Conservation (phyloP, 345 rosid genomes). For the Lenwebbia sp. region DNA sequence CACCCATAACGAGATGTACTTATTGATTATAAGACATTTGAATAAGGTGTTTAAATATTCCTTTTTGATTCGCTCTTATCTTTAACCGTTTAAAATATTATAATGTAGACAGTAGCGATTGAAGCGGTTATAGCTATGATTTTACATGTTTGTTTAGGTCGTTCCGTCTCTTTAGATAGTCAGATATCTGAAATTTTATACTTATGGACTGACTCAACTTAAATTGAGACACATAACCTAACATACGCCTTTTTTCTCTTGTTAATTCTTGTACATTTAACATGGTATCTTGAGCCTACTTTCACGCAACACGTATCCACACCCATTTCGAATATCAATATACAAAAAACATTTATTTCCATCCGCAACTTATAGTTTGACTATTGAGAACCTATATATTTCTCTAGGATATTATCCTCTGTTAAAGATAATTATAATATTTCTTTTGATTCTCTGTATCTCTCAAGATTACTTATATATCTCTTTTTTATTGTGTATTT, state of each 20-base stretch:
- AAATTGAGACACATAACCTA: neutral
- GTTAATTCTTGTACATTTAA: neutral
- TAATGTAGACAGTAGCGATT: accelerated
- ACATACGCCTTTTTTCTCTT: neutral
- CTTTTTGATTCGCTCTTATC: neutral
- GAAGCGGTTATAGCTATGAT: accelerated
- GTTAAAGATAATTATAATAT: neutral
- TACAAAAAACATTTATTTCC: neutral
- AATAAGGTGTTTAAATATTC: neutral
- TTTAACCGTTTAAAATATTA: neutral
- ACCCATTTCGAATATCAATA: too few relatives aligned
- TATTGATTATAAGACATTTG: neutral
- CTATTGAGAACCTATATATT: neutral
- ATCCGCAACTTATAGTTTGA: neutral
- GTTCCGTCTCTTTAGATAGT: accelerated
- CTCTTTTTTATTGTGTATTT: neutral
- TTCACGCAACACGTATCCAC: neutral
- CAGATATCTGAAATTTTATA: neutral
- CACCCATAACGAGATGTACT: neutral
- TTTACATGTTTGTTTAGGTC: neutral
- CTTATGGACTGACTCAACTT: neutral
- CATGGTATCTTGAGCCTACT: neutral
- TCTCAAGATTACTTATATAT: neutral
- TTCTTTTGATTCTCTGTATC: neutral
- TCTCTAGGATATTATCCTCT: too few relatives aligned